Conservation (phyloP, 2,329 filamentous ascomycete species). For the Pyricularia grisea region DNA sequence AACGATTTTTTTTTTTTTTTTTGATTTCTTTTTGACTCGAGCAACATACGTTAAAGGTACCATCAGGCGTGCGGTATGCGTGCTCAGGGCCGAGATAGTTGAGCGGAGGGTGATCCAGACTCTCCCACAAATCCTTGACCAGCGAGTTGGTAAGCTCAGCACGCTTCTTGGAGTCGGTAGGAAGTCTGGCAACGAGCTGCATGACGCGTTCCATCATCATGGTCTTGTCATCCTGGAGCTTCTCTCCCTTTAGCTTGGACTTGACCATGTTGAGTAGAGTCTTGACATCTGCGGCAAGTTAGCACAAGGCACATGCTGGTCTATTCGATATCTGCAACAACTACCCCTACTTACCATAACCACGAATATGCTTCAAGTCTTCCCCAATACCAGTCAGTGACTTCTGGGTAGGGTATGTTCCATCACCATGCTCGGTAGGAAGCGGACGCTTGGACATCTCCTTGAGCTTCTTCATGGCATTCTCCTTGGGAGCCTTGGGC, state of each 20-base stretch:
- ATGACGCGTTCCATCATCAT: conserved; percentile 70
- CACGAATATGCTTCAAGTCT: conserved; percentile 47
- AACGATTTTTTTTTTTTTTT: not conserved
- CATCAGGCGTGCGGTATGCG: conserved; percentile 60
- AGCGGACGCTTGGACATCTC: conserved; percentile 49
- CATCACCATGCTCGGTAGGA: conserved; percentile 53
- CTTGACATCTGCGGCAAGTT: conserved; percentile 41
- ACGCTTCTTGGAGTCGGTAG: conserved; percentile 50
- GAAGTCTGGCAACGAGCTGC: conserved; percentile 57
- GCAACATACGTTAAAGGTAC: conserved; percentile 51
- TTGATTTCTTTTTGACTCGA: not conserved
- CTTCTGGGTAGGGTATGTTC: conserved; percentile 42
- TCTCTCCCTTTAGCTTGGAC: conserved; percentile 51
- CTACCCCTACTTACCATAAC: conserved; percentile 30
- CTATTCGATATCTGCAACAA: not conserved
- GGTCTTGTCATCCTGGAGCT: conserved; percentile 62
- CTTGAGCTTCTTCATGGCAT: conserved; percentile 19
- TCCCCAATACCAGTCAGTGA: conserved; percentile 40
- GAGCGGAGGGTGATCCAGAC: conserved; percentile 62
- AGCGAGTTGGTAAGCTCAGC: conserved; percentile 57
- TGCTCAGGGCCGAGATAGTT: conserved; percentile 54
- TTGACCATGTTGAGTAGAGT: conserved; percentile 53
- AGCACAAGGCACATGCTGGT: not conserved
- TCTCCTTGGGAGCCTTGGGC: conserved; percentile 15
- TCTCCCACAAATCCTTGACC: conserved; percentile 60